These are phyloP conservation scores for Citrullus mucosospermus DNA, from an alignment of 306 rosid species.

Conservation along the genomic window DNA sequence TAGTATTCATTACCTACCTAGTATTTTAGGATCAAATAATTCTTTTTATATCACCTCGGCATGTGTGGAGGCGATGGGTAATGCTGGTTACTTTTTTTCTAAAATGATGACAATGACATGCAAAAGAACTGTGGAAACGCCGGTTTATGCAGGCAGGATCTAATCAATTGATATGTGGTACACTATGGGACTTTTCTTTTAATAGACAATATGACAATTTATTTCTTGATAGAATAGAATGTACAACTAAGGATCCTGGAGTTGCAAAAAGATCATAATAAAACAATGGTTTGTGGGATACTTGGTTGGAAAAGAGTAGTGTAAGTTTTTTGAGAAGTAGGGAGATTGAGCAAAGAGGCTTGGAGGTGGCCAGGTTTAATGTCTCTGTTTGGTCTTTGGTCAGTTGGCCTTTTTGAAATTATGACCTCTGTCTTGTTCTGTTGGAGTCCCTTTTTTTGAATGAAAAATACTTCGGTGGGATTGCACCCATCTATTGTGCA, in stretches of 20 bases:
- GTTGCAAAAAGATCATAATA: neutral
- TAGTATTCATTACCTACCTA: neutral
- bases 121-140: neutral
- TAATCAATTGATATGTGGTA: neutral
- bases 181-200: neutral
- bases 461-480: no score
- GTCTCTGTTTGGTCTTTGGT: neutral
- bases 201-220: neutral
- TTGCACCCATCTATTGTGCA: no score
- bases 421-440: neutral
- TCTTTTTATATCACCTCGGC: neutral
- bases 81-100: neutral
- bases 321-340: neutral
- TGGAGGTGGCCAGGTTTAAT: neutral
- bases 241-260: neutral
- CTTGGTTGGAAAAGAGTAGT: neutral
- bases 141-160: neutral
- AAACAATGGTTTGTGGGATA: neutral
- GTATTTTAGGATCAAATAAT: neutral
- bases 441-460: no score
- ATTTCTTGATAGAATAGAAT: neutral
- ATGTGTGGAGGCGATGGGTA: neutral
- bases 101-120: neutral
- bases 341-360: neutral
- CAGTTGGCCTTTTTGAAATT: no score